Conservation (phyloP, 1,139 yeast genomes). For the Suhomyces terraborum region DNA sequence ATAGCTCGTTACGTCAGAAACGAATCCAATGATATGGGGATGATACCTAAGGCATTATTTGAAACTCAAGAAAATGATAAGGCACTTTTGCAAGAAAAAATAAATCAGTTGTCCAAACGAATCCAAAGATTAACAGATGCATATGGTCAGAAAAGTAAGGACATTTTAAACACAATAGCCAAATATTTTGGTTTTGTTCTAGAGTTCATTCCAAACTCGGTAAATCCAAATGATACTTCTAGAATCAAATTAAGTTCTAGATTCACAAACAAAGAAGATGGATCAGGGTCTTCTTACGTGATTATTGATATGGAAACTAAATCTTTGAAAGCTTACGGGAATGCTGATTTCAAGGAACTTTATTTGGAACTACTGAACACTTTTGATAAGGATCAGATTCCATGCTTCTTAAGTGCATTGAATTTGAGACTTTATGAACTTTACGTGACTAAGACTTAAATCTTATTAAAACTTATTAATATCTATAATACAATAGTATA, state of each 20-base stretch:
- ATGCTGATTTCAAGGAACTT: slow-evolving; percentile 45
- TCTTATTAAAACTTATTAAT: too few relatives aligned
- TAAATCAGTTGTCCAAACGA: slow-evolving; percentile 58
- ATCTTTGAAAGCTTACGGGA: slow-evolving; percentile 44
- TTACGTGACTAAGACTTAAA: background rate
- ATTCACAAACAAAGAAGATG: slow-evolving; percentile 28
- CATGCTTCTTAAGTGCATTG: slow-evolving; percentile 78
- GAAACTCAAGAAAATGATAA: slow-evolving; percentile 64
- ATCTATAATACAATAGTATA: slow-evolving; percentile 1
- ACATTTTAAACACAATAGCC: slow-evolving; percentile 69
- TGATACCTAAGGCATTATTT: slow-evolving; percentile 63
- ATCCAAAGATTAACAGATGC: slow-evolving; percentile 61
- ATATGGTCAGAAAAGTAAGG: slow-evolving; percentile 71
- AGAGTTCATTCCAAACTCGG: slow-evolving; percentile 65
- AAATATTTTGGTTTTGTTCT: slow-evolving; percentile 72
- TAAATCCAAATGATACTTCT: slow-evolving; percentile 53
- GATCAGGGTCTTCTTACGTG: slow-evolving; percentile 32
- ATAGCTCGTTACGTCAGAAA: slow-evolving; percentile 26
- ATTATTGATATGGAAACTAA: slow-evolving; percentile 41
- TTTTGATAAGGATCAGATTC: slow-evolving; percentile 74
- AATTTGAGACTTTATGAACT: slow-evolving; percentile 52
- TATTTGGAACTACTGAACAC: slow-evolving; percentile 61
- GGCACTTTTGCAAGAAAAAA: slow-evolving; percentile 46
- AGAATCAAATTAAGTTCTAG: slow-evolving; percentile 65
- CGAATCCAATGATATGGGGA: slow-evolving; percentile 14